phyloP scores from a whole-genome alignment of 73 alveolate species.

The Stentor roeselii region DNA sequence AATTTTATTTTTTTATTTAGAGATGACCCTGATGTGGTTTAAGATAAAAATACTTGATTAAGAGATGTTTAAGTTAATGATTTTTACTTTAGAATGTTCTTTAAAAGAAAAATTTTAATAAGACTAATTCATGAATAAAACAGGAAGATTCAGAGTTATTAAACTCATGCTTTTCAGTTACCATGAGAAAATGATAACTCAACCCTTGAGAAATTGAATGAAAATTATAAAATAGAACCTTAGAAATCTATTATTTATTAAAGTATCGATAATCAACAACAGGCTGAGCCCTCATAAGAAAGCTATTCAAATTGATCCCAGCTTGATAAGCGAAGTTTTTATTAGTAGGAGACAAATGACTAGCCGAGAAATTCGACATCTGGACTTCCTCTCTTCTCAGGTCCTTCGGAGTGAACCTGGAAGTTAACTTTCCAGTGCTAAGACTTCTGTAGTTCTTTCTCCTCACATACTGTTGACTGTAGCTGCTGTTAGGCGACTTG shows the following conservation, averaged over 20 bases:
- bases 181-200: too few relatives aligned
- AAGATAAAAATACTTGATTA: too few relatives aligned
- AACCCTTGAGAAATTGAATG: too few relatives aligned
- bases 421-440: not conserved
- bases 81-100: too few relatives aligned
- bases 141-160: too few relatives aligned
- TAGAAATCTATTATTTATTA: not conserved
- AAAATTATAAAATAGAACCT: too few relatives aligned
- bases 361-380: not conserved
- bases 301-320: not conserved
- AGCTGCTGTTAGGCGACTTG: not conserved
- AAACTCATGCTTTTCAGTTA: too few relatives aligned
- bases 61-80: too few relatives aligned
- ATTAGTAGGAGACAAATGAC: not conserved
- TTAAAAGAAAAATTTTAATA: too few relatives aligned
- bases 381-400: not conserved
- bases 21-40: too few relatives aligned
- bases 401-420: not conserved
- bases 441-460: not conserved
- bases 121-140: too few relatives aligned
- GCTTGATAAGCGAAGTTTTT: not conserved
- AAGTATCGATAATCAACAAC: not conserved
- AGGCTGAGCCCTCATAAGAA: slow-evolving; percentile 23
- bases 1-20: too few relatives aligned
- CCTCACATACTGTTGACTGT: not conserved